Evolutionary conservation across 1,284 basidiomycete species (phyloP).

Genomic region (Filobasidium uniguttulatum): DNA sequence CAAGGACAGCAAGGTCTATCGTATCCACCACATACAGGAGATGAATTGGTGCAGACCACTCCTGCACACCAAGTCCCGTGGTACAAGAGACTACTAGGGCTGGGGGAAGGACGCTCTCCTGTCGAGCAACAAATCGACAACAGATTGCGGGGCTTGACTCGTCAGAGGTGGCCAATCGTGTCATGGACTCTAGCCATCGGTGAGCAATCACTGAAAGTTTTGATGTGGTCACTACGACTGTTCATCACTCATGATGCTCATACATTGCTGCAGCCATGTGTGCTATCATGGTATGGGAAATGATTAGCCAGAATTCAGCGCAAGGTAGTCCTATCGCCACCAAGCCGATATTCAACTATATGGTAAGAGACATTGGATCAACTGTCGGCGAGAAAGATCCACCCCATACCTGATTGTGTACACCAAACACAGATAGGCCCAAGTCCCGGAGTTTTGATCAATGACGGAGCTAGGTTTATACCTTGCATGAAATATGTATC

Average conservation of each 20-base stretch:
- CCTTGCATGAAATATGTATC: constrained; percentile 61
- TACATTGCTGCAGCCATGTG: constrained; percentile 44
- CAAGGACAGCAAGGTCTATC: too few species aligned
- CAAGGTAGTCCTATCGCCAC: constrained; percentile 70
- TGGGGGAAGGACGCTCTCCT: constrained; percentile 40
- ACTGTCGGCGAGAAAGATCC: too few species aligned
- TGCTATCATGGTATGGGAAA: constrained; percentile 56
- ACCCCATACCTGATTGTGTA: too few species aligned
- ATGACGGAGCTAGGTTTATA: constrained; percentile 77
- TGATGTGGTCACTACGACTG: not conserved
- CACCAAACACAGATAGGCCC: constrained; percentile 57
- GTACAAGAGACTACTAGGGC: constrained; percentile 4
- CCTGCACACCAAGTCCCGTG: not conserved
- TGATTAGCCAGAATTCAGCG: constrained; percentile 54
- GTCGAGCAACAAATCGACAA: constrained; percentile 70
- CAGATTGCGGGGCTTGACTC: constrained; percentile 66
- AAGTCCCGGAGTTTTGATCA: constrained; percentile 66
- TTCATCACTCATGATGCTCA: not conserved
- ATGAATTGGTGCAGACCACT: too few species aligned
- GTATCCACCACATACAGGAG: too few species aligned
- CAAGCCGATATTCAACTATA: constrained; percentile 73
- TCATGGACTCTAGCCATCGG: constrained; percentile 41
- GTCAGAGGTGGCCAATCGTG: constrained; percentile 61
- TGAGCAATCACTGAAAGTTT: constrained; percentile 32
- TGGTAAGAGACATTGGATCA: constrained; percentile 47